A percentile compares a stretch with the other conserved stretches of the same genome.
These are phyloP conservation scores for Pichia sp. DNA, from an alignment of 1,139 yeast genomes.

Conservation along the genomic window DNA sequence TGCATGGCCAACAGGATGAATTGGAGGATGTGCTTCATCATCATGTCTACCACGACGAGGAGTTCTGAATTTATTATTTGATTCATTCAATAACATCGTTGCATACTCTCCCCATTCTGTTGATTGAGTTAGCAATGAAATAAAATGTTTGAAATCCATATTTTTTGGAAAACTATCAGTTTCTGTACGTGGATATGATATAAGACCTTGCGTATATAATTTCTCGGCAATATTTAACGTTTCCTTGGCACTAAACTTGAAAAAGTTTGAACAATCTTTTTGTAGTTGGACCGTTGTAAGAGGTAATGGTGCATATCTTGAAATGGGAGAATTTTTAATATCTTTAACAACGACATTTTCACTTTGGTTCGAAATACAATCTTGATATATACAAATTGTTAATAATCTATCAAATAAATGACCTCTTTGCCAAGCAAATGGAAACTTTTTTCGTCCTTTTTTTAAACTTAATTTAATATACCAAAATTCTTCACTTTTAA, in stretches of 20 bases:
- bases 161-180: conserved; percentile 78
- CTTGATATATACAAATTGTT: conserved; percentile 58
- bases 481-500: conserved; percentile 81
- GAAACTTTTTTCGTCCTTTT: conserved; percentile 35
- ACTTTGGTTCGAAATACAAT: conserved; percentile 41
- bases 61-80: conserved; percentile 35
- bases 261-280: conserved; percentile 69
- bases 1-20: conserved; percentile 72
- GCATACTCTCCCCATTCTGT: conserved; percentile 47
- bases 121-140: conserved; percentile 53
- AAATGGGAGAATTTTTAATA: conserved; percentile 57
- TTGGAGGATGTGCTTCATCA: conserved; percentile 98
- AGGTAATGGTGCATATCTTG: conserved; percentile 81
- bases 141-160: conserved; percentile 61
- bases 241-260: conserved; percentile 75
- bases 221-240: conserved; percentile 82
- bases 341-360: conserved; percentile 47
- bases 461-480: conserved; percentile 47
- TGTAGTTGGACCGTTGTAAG: conserved; percentile 92
- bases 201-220: conserved; percentile 75
- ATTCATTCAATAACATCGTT: conserved; percentile 28
- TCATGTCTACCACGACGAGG: conserved; percentile 82
- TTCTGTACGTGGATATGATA: conserved; percentile 97
- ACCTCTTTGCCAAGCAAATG: conserved; percentile 62
- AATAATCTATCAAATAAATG: conserved; percentile 68